Evolutionary conservation across 106 monocot genomes (phyloP).

Genomic region (Dioscorea alata): DNA sequence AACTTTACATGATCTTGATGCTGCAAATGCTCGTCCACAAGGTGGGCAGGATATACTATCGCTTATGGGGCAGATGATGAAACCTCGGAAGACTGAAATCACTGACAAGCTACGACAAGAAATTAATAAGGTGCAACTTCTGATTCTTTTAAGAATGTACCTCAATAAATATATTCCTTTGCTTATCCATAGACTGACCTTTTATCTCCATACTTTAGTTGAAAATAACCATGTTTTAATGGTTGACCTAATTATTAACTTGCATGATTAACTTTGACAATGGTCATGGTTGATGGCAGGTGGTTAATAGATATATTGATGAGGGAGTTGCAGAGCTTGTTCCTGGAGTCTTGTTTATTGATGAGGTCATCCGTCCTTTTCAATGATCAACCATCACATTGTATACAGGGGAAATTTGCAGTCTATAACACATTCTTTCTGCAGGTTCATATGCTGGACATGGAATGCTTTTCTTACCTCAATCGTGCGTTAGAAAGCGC

Average conservation of each 20-base stretch:
- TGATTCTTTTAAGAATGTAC: not conserved
- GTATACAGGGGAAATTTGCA: not conserved
- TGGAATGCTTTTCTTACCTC: constrained; percentile 97
- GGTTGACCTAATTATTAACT: not conserved
- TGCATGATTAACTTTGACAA: not conserved
- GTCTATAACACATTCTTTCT: constrained; percentile 2
- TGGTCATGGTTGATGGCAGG: constrained; percentile 24
- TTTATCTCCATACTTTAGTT: too few species aligned
- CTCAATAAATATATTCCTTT: too few species aligned
- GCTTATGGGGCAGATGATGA: constrained; percentile 99
- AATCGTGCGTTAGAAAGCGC: constrained; percentile 98
- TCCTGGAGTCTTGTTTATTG: constrained; percentile 95
- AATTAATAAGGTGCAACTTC: constrained; percentile 78
- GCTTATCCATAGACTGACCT: too few species aligned
- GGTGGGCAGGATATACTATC: constrained; percentile 99
- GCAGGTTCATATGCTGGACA: constrained; percentile 99
- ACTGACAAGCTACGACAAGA: constrained; percentile 95
- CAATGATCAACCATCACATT: not conserved
- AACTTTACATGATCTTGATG: constrained; percentile 95
- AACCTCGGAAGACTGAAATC: constrained; percentile 94
- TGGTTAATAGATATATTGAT: constrained; percentile 95
- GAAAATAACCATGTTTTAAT: too few species aligned
- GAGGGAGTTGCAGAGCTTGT: constrained; percentile 98
- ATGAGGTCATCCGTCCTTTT: constrained; percentile 50
- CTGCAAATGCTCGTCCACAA: constrained; percentile 99